Conservation (phyloP, 2,329 filamentous ascomycete genomes). For the Claviceps sp. region DNA sequence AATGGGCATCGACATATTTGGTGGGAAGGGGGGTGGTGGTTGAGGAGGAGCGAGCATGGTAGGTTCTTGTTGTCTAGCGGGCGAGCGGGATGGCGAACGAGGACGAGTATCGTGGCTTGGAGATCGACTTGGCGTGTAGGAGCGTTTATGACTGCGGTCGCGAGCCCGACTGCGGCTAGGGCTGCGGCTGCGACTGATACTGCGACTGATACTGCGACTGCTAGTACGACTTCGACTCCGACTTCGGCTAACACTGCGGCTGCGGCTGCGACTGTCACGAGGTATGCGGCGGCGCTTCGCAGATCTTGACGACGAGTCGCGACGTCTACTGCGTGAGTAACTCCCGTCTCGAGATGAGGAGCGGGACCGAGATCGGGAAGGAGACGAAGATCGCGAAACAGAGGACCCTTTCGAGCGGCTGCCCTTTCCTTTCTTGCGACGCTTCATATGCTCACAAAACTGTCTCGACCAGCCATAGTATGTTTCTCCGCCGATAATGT, state of each 20-base stretch:
- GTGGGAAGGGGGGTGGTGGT: slow-evolving; percentile 10
- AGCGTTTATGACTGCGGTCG: slow-evolving; percentile 12
- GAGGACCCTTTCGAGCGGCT: slow-evolving; percentile 20
- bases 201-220: slow-evolving; percentile 12
- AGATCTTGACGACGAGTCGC: slow-evolving; percentile 17
- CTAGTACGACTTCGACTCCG: slow-evolving; percentile 9
- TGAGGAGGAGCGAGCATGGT: slow-evolving; percentile 9
- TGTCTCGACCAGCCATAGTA: slow-evolving; percentile 80
- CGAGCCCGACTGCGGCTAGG: slow-evolving; percentile 11
- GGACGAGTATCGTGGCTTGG: slow-evolving; percentile 11
- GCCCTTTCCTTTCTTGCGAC: slow-evolving; percentile 24
- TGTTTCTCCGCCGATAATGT: slow-evolving; percentile 52
- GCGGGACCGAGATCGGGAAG: slow-evolving; percentile 7
- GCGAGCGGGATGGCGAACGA: slow-evolving; percentile 10
- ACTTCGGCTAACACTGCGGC: slow-evolving; percentile 11
- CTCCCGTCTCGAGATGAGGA: slow-evolving; percentile 13
- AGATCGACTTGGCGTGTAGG: slow-evolving; percentile 13
- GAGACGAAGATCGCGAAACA: slow-evolving; percentile 16
- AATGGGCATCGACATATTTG: slow-evolving; percentile 4
- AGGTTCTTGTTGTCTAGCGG: background rate
- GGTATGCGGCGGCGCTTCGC: slow-evolving; percentile 18
- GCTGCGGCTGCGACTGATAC: slow-evolving; percentile 12
- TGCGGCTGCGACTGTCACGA: slow-evolving; percentile 10
- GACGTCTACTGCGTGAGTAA: slow-evolving; percentile 16
- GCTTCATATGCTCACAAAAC: slow-evolving; percentile 74